Evolutionary conservation across 2,329 filamentous ascomycete genomes (phyloP).

Genomic region (Xylaria polymorpha): DNA sequence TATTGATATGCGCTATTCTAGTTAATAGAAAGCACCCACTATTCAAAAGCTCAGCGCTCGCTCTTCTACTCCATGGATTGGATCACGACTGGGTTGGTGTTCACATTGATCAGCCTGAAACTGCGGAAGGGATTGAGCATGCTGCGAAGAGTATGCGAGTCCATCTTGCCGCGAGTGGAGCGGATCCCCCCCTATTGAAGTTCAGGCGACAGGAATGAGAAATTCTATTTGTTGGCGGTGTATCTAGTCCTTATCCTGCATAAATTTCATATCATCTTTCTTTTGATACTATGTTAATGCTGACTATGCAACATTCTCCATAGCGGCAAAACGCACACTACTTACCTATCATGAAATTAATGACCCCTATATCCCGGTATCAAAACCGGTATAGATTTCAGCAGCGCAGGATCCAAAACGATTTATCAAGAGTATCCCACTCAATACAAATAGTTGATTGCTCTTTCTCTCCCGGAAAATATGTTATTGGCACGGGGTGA

Average conservation of each 20-base stretch:
- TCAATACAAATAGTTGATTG: no score
- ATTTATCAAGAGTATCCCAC: no score
- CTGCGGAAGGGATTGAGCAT: background rate
- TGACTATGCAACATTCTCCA: background rate
- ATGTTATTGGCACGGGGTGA: no score
- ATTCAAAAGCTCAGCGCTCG: slow-evolving; percentile 4
- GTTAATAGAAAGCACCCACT: background rate
- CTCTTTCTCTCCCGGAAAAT: no score
- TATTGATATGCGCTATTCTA: background rate
- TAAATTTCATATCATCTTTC: no score
- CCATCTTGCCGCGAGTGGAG: background rate
- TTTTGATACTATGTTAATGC: no score
- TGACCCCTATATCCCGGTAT: no score
- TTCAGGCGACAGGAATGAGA: background rate
- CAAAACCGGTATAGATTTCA: no score
- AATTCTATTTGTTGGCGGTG: no score
- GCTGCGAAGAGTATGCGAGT: slow-evolving; percentile 4
- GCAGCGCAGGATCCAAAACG: no score
- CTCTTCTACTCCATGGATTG: slow-evolving; percentile 8
- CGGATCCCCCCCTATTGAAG: background rate
- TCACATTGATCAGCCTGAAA: slow-evolving; percentile 3
- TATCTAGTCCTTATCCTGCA: no score
- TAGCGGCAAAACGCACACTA: background rate
- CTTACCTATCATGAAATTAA: no score
- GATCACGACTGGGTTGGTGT: background rate